A percentile compares a stretch with the other conserved stretches of the same genome.
Conservation (phyloP, 2,329 filamentous ascomycete species). For the Penicillium freii region DNA sequence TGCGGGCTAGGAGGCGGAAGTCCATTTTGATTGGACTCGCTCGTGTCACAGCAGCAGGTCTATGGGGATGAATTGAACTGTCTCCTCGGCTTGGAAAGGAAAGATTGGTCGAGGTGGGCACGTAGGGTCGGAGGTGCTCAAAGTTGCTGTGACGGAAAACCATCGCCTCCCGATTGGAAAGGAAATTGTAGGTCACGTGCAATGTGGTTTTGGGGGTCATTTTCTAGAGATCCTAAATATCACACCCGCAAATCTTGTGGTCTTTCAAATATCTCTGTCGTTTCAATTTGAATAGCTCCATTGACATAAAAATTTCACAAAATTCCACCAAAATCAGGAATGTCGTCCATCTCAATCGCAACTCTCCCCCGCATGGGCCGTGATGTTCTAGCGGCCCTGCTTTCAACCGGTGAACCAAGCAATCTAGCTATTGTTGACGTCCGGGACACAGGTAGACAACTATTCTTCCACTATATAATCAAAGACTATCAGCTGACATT, state of each 20-base stretch:
- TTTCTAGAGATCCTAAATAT: constrained; percentile 2
- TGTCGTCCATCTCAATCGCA: constrained; percentile 60
- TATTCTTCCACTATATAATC: neutral
- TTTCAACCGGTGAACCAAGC: constrained; percentile 51
- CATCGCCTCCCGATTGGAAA: constrained; percentile 11
- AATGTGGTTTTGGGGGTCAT: neutral
- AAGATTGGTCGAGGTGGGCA: constrained; percentile 5
- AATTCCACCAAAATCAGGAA: neutral
- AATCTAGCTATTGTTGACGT: constrained; percentile 79
- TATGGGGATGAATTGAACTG: constrained; percentile 2
- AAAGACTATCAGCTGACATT: neutral
- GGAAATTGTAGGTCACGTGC: constrained; percentile 30
- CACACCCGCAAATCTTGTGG: constrained; percentile 6
- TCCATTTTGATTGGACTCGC: constrained; percentile 28
- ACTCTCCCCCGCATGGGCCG: constrained; percentile 67
- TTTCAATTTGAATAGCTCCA: neutral
- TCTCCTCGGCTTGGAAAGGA: neutral
- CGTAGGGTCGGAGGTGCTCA: neutral
- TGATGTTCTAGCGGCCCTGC: constrained; percentile 63
- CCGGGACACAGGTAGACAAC: constrained; percentile 67
- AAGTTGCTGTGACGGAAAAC: constrained; percentile 19
- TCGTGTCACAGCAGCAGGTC: neutral
- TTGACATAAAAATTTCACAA: neutral
- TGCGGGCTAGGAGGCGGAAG: constrained; percentile 31
- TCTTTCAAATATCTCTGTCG: neutral